Evolutionary conservation across 768 basidiomycete genomes (phyloP), one percentile per base, ranked within the genome.

Genomic region (Rhodotorula diobovata): DNA sequence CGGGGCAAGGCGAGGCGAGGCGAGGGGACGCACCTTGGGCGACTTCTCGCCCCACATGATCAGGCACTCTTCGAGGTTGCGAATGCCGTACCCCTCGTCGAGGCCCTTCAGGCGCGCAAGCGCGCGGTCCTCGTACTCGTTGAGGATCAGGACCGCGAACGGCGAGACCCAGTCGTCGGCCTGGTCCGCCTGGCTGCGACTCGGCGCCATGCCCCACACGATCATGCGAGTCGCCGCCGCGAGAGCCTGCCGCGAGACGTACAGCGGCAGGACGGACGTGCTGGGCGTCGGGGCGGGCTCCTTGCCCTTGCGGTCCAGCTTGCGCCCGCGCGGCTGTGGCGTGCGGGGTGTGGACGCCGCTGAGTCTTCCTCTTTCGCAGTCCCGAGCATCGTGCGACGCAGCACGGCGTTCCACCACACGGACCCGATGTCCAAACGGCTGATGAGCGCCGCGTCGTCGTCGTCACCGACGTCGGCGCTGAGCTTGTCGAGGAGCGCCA

Each of bases 401-500:
- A 75, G 55, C 5, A 75, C 48, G 2, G 66, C 51, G 28, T 34
- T 32, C 71, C 71, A 75, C 74, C 74, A 75, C 4, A 75, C 68
- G 2, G 64, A 35, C 4, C 65, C 71, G 30, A 75, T 43, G 43
- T 75, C 71, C 18, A 25, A 48, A 10, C 74, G 39, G 3, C 61
- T 54, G 25, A 75, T 50, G 15, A 75, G 37, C 7, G 74, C 74
- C 18, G 58, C 46, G 16, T 72, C 74, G n/a, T 75, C 74, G 59
- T 75, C 74, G 25, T 72, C 63, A 16, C 68, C 68, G 2, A 57
- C 66, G 16, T 68, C 71, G 9, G 68, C 71, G 28, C 68, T 72
- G 6, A 75, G 66, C 55, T 60, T 41, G 41, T 72, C 51, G 25
- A 75, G 56, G 4, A 75, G 48, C 32, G 51, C 54, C 10, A 75